These are phyloP conservation scores for Isabelozyma rhagii DNA, from an alignment of 805 yeast genomes.

Conservation along the genomic window DNA sequence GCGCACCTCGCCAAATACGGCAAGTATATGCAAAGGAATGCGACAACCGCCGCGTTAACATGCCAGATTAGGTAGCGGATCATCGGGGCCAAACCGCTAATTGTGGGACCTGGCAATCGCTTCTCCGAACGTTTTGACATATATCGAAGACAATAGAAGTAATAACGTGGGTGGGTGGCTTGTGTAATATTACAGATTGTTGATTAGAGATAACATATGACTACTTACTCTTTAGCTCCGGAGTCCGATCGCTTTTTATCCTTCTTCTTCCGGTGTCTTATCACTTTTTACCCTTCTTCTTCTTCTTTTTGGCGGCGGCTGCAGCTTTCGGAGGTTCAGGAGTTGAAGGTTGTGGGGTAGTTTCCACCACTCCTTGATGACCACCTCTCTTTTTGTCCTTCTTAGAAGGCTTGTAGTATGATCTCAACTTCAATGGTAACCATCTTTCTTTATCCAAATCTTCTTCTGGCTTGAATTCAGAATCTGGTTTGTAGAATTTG, in stretches of 20 bases:
- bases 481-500: constrained; percentile 24
- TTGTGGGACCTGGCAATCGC: neutral
- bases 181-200: no score
- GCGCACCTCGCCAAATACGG: neutral
- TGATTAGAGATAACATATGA: no score
- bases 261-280: neutral
- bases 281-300: constrained; percentile 7
- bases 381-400: constrained; percentile 42
- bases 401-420: constrained; percentile 76
- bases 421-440: constrained; percentile 85
- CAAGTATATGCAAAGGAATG: no score
- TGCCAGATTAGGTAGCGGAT: neutral
- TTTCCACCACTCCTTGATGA: constrained; percentile 23
- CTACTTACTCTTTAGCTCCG: no score
- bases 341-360: constrained; percentile 3
- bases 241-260: no score
- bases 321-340: constrained; percentile 4
- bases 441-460: constrained; percentile 69
- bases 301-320: constrained; percentile 3
- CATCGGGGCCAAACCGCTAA: neutral
- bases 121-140: no score
- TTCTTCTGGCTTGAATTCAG: constrained; percentile 13
- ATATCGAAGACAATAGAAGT: no score
- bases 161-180: no score
- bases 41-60: neutral